Evolutionary conservation across 805 yeast species (phyloP), one percentile per base, ranked within the genome.

Genomic region (Kodamaea kakaduensis): DNA sequence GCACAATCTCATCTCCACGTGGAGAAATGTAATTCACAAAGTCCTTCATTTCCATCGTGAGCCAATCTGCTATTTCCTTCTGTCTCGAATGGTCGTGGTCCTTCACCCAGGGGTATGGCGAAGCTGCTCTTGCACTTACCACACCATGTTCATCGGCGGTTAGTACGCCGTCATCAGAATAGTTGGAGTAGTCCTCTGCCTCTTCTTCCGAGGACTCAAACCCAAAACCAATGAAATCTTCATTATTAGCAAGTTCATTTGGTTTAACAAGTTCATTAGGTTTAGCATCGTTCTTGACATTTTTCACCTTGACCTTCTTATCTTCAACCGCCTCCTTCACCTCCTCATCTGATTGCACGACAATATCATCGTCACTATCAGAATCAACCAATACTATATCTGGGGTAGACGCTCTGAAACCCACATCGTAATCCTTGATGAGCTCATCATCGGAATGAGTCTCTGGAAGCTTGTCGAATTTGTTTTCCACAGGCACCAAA

Each of bases 1-100:
- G 61, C 27, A 64, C 56, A 38, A 84, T 82, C 48, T 90, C 97
- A 10, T 67, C 74, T 26, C 68, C 73, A 1, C 90, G 78, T 1
- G 97, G 97, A 1, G 96, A 83, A 17, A 89, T 78, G 56, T 88
- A 90, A 31, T 77, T 74, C 18, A 84, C 82, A 56, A 87, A 90
- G 52, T 87, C 95, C 44, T 73, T 74, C 43, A 90, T 84, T 55
- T 90, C 97, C 58, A 73, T 67, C 3, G 93, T 83, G 15, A 90
- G 68, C 93, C 96, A 87, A 47, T 83, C 89, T 1, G 89, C 80
- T 21, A 88, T 77, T 47, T 84, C 94, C 44, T 73, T 71, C 53
- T 83, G 88, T 35, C 66, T 74, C 1, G 86, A 76, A 52, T 85
- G 94, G 47, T 85, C 90, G 45, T 80, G 84, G 42, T 80, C 77